These are phyloP conservation scores for Aspergillus sp. DNA, from an alignment of 2,329 filamentous ascomycete species.

Conservation along the genomic window DNA sequence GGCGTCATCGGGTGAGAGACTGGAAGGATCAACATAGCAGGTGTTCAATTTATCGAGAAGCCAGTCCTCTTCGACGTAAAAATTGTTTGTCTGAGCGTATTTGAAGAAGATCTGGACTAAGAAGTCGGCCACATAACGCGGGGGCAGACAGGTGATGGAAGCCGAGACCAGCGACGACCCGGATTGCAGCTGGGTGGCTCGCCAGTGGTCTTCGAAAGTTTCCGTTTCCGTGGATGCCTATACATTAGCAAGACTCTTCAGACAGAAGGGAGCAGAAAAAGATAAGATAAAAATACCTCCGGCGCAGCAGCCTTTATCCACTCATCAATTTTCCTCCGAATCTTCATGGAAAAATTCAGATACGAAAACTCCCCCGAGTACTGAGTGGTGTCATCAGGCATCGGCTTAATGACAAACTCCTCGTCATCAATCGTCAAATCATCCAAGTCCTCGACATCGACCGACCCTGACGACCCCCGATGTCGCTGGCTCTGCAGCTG, in stretches of 20 bases:
- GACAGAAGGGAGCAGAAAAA: neutral
- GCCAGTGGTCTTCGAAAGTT: conserved; percentile 36
- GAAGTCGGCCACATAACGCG: conserved; percentile 38
- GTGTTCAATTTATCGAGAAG: conserved; percentile 31
- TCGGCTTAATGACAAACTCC: conserved; percentile 32
- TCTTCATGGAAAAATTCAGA: conserved; percentile 38
- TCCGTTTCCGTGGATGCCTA: conserved; percentile 31
- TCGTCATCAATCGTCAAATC: conserved; percentile 37
- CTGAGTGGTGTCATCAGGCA: conserved; percentile 34
- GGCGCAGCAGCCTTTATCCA: conserved; percentile 33
- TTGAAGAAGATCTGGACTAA: conserved; percentile 38
- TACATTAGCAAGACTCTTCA: neutral
- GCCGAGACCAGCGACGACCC: conserved; percentile 30
- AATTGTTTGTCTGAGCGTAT: conserved; percentile 38
- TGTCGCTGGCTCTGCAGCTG: conserved; percentile 34
- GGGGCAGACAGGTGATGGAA: conserved; percentile 34
- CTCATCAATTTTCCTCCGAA: conserved; percentile 36
- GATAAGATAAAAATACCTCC: conserved; percentile 18
- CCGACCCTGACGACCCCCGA: conserved; percentile 22
- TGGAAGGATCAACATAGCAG: conserved; percentile 30
- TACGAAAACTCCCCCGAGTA: conserved; percentile 41
- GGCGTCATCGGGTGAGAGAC: conserved; percentile 31
- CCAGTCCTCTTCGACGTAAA: conserved; percentile 37
- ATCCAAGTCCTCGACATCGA: conserved; percentile 30
- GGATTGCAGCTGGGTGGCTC: conserved; percentile 35